These are phyloP conservation scores for Talaromyces proteolyticus DNA, from an alignment of 495 filamentous ascomycete genomes.

Conservation along the genomic window DNA sequence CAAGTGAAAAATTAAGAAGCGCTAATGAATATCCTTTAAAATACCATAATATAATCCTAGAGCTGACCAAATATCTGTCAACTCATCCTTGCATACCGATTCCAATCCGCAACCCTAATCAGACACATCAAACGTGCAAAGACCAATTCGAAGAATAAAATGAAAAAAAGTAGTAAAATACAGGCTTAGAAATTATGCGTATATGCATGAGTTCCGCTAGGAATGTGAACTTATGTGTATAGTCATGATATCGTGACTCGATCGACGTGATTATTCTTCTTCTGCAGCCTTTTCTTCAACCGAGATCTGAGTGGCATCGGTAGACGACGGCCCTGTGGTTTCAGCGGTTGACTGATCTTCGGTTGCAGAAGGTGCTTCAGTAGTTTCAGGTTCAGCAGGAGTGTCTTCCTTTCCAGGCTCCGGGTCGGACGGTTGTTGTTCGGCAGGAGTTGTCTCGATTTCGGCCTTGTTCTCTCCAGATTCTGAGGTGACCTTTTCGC, in stretches of 20 bases:
- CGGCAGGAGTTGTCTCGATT: not conserved
- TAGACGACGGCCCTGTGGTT: not conserved
- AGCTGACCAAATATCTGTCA: no score
- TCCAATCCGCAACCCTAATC: no score
- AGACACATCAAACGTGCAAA: no score
- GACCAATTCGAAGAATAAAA: not conserved
- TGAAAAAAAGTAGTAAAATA: not conserved
- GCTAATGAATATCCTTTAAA: no score
- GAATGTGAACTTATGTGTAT: not conserved
- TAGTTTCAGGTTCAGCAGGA: not conserved
- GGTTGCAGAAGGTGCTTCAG: not conserved
- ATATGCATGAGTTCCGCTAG: not conserved
- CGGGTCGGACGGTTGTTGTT: not conserved
- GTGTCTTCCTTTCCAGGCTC: not conserved
- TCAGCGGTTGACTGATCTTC: not conserved
- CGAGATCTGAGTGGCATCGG: not conserved
- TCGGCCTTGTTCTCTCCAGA: not conserved
- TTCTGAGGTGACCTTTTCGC: no score
- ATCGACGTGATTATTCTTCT: not conserved
- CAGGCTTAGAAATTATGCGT: not conserved
- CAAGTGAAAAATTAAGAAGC: no score
- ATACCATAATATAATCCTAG: no score
- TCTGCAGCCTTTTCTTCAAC: not conserved
- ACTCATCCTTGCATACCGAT: no score
- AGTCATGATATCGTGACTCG: not conserved